Conservation (phyloP, 1,284 basidiomycete genomes). For the Schizopora paradoxa region DNA sequence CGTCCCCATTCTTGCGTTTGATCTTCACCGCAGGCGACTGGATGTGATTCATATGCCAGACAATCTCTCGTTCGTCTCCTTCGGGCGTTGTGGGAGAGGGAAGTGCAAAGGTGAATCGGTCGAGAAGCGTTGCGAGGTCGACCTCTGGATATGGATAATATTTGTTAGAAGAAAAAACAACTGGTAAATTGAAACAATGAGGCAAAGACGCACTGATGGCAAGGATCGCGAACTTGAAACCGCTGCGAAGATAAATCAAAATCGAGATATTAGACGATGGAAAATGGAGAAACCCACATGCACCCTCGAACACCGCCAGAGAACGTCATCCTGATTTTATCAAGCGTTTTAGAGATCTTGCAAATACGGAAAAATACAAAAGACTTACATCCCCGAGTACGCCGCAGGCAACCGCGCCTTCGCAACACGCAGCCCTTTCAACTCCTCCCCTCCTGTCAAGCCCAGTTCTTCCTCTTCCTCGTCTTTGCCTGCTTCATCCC, state of each 20-base stretch:
- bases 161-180: not conserved
- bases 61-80: slow-evolving; percentile 14
- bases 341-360: not conserved
- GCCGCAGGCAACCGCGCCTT: slow-evolving; percentile 13
- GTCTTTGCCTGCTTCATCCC: not conserved
- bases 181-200: not conserved
- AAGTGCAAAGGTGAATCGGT: slow-evolving; percentile 7
- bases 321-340: slow-evolving; percentile 13
- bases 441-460: slow-evolving; percentile 1
- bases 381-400: slow-evolving; percentile 16
- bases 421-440: slow-evolving; percentile 1
- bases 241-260: not conserved
- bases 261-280: not conserved
- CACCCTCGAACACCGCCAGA: slow-evolving; percentile 14
- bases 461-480: slow-evolving; percentile 1
- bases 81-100: no score
- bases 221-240: slow-evolving; percentile 16
- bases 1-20: slow-evolving; percentile 3
- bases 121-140: slow-evolving; percentile 6
- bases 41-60: slow-evolving; percentile 18
- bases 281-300: slow-evolving; percentile 9
- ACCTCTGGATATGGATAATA: slow-evolving; percentile 7
- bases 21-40: slow-evolving; percentile 9
- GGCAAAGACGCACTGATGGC: slow-evolving; percentile 4
- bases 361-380: not conserved